These are phyloP conservation scores for Verticillium tricorpus DNA, from an alignment of 2,329 filamentous ascomycete species.

Conservation along the genomic window DNA sequence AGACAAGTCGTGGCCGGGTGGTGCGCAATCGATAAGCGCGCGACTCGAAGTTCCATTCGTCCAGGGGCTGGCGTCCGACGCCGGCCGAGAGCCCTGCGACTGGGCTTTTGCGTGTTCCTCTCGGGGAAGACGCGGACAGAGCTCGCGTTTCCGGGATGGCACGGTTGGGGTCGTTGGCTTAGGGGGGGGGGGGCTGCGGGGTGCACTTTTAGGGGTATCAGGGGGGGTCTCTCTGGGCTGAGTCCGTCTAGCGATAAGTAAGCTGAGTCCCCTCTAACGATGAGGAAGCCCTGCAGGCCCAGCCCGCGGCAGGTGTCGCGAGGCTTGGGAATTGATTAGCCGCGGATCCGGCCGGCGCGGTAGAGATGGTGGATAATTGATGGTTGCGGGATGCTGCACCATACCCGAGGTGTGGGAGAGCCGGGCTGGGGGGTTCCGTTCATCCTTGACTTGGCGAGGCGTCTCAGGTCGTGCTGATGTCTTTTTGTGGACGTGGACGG, in stretches of 20 bases:
- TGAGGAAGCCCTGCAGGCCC: not conserved
- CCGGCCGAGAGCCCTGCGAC: not conserved
- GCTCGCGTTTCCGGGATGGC: not conserved
- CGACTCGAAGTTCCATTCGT: not conserved
- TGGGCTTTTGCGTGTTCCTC: not conserved
- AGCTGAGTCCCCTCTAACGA: not conserved
- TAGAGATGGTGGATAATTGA: not conserved
- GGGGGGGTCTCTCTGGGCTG: not conserved
- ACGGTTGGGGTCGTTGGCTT: not conserved
- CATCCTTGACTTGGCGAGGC: not conserved
- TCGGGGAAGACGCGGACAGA: not conserved
- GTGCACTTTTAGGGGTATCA: not conserved
- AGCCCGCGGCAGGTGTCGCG: not conserved
- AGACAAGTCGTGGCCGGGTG: not conserved
- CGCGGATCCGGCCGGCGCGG: not conserved
- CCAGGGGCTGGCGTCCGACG: not conserved
- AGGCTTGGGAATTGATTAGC: not conserved
- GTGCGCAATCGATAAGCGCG: not conserved
- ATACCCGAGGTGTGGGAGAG: not conserved
- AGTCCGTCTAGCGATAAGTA: not conserved
- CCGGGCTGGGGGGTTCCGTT: not conserved
- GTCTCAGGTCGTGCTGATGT: not conserved
- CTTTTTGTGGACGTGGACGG: not conserved
- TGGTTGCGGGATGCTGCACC: not conserved
- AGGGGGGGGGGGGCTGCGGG: not conserved